Evolutionary conservation across 2,329 filamentous ascomycete species (phyloP), one percentile per base, ranked within the genome.

Genomic region (Alternaria sp.): DNA sequence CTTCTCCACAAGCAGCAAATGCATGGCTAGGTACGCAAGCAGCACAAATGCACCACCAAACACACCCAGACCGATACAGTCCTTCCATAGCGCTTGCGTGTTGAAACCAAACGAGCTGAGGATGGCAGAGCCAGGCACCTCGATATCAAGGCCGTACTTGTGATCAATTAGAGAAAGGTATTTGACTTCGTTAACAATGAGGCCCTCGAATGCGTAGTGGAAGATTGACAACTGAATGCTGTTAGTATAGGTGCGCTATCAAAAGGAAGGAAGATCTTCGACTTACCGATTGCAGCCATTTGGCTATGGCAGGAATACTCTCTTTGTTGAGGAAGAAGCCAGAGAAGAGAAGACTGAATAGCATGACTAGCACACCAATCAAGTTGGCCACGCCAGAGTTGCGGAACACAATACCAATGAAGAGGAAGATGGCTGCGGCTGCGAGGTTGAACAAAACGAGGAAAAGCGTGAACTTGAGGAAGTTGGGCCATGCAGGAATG

Each of bases 151-250:
- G 6, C 95, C 95, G 62, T 97, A 97, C 80, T 98, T 96, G 79
- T 95, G 90, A 77, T 99, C 95, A 42, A 96, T 88, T 26, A 99
- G 86, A 0, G 91, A 94, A 43, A 99, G 84, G 71, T 93, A 92
- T 26, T 93, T 89, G 47, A 97, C 96, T 81, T 99, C 95, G 75
- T 98, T 99, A 70, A 99, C 95, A 64, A 98, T 96, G 14, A 99
- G 86, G 2, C 92, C 91, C 83, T 99, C 95, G 71, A 98, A 98
- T 5, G 91, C 94, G 75, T 96, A 99, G 77, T 99, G 95, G 86
- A 99, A 99, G 64, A 99, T 99, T 2, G 94, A 97, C 8, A 99
- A 82, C 81, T 90, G 68, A 11, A 9, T 4, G 32, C 36, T 46
- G 26, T 75, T 59, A 73, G 63, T 16, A 46, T 30, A 30, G 6